Percentiles rank a stretch among this genome's conserved stretches.
Evolutionary conservation across 2,329 filamentous ascomycete genomes (phyloP).

Genomic region (Talaromyces sp.): DNA sequence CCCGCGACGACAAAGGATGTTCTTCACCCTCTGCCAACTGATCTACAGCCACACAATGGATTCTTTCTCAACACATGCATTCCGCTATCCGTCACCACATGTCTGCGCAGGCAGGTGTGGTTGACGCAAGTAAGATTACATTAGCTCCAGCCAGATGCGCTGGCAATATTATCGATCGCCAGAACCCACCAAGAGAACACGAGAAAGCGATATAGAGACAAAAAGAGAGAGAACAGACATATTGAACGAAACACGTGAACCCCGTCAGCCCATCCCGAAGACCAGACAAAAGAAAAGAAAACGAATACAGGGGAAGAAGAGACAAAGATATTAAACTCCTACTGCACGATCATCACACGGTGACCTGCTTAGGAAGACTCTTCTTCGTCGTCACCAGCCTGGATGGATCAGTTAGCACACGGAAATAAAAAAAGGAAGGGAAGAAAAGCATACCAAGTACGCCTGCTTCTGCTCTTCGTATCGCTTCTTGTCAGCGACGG

Average conservation of each 20-base stretch:
- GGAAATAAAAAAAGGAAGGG: background rate
- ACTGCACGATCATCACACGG: constrained; percentile 9
- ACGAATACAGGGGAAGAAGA: constrained; percentile 3
- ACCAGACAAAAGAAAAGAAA: constrained; percentile 10
- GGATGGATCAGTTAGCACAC: background rate
- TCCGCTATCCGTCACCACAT: background rate
- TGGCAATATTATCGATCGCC: background rate
- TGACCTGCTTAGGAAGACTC: constrained; percentile 9
- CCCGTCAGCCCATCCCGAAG: constrained; percentile 13
- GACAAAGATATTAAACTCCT: constrained; percentile 2
- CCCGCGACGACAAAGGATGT: background rate
- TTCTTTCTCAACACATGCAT: background rate
- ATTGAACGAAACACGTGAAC: constrained; percentile 12
- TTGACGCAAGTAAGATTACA: background rate
- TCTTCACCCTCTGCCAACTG: background rate
- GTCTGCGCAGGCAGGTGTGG: background rate
- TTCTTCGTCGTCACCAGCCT: constrained; percentile 11
- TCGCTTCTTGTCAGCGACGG: constrained; percentile 94
- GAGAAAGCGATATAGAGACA: background rate
- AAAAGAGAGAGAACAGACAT: constrained; percentile 6
- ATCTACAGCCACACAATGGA: background rate
- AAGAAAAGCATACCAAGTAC: constrained; percentile 65
- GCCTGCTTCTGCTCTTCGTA: constrained; percentile 97
- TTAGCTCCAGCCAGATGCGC: background rate
- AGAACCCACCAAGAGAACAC: background rate